Conservation (phyloP, 306 rosid genomes). For the Cicer chorassanicum region DNA sequence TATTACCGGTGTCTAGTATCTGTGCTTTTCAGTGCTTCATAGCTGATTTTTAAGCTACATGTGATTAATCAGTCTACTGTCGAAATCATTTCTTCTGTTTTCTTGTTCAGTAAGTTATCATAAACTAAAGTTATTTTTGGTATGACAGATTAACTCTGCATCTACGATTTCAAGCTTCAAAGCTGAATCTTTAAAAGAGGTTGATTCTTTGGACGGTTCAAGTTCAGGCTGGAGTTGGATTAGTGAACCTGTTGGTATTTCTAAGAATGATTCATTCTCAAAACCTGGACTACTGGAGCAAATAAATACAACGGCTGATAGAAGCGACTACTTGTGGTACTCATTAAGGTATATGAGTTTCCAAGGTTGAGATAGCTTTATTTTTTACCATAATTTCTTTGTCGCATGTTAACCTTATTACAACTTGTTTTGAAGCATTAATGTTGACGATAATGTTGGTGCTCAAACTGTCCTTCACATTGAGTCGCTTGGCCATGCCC, state of each 20-base stretch:
- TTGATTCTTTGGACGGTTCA: slow-evolving; percentile 57
- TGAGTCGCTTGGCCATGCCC: slow-evolving; percentile 90
- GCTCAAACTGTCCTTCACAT: slow-evolving; percentile 75
- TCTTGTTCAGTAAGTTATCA: slow-evolving; percentile 13
- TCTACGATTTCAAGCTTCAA: slow-evolving; percentile 65
- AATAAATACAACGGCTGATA: slow-evolving; percentile 90
- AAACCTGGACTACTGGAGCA: slow-evolving; percentile 82
- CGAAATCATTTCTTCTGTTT: slow-evolving; percentile 26
- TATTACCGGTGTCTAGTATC: too few relatives aligned
- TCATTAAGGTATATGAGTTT: slow-evolving; percentile 66
- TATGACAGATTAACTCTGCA: slow-evolving; percentile 74
- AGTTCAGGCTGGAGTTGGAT: slow-evolving; percentile 83
- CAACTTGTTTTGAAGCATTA: slow-evolving; percentile 53
- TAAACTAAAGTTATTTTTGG: slow-evolving; percentile 23
- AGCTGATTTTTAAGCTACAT: background rate
- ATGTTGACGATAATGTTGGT: slow-evolving; percentile 56
- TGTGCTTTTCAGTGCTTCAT: too few relatives aligned
- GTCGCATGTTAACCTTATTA: slow-evolving; percentile 40
- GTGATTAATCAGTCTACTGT: background rate
- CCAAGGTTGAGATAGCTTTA: slow-evolving; percentile 30
- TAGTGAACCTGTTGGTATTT: slow-evolving; percentile 83
- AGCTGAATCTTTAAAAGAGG: slow-evolving; percentile 56
- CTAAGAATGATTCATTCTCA: slow-evolving; percentile 70
- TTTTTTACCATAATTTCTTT: slow-evolving; percentile 32
- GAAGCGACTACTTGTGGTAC: slow-evolving; percentile 94